Base-by-base conservation (phyloP, 305 asterid genomes). In the Fraxinus sp. region DNA sequence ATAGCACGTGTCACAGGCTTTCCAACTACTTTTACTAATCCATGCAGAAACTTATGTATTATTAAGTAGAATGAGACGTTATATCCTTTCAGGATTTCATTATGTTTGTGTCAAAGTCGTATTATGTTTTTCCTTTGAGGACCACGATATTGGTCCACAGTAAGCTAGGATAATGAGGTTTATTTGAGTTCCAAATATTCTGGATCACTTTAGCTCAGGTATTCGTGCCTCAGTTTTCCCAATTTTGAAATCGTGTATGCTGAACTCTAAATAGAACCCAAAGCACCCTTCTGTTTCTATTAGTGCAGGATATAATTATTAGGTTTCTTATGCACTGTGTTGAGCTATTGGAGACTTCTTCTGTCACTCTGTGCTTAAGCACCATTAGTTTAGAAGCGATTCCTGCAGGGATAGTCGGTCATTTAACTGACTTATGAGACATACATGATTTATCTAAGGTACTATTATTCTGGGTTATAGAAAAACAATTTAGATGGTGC, bases 21-120 rank as follows among this genome's bases (percentile, higher is more conserved):
- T 49, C 49, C 86, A 57, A 52, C 49, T 49, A 75, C 30, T 68
- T 66, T 84, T 59, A 70, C 68, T 10, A 44, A 32, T 39, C 52
- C 41, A 81, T 32, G 70, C 13, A 35, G 39, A 68, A 44, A 49
- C 22, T 49, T 52, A 26, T 59, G 14, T 44, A 18, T 62, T 59
- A 28, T 59, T 52, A 46, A 8, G 62, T 74, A 83, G 14, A 66
- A 66, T 24, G 18, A 84, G 32, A 62, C 10, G 71, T 3, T 24
- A 8, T 24, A 26, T 71, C 44, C 78, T 24, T 62, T 39, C 64
- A 32, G 37, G 52, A 35, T 49, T 32, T 22, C 59, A n/a, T 39
- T 44, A 74, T 76, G 78, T 71, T 9, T 39, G 22, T 20, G 49
- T 13, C 79, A 11, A 76, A 41, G 7, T 5, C 24, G 11, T 28